A percentile compares a stretch with the other conserved stretches of the same genome.
Conservation (phyloP, 441 rosid species). For the Mallotus repandus region DNA sequence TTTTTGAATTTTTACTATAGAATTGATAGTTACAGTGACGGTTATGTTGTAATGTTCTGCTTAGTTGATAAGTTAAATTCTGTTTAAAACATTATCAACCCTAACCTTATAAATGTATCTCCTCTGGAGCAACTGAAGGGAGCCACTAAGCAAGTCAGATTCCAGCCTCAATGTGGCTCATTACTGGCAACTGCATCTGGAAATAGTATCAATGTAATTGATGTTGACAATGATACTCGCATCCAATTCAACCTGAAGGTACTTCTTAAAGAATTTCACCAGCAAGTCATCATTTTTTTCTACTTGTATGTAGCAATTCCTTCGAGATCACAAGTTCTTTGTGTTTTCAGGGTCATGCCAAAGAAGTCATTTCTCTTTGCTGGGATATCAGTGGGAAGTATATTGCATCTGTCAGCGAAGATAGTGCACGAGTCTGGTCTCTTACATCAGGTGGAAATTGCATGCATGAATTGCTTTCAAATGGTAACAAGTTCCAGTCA, state of each 20-base stretch:
- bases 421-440: slow-evolving; percentile 42
- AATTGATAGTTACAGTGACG: not conserved
- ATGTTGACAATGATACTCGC: slow-evolving; percentile 29
- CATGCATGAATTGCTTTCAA: slow-evolving; percentile 30
- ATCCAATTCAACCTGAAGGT: slow-evolving; percentile 28
- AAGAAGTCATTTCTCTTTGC: slow-evolving; percentile 31
- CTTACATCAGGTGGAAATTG: slow-evolving; percentile 32
- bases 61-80: not conserved
- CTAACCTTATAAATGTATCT: not conserved
- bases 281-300: not conserved
- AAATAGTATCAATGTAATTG: slow-evolving; percentile 36
- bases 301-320: not conserved
- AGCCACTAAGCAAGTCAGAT: slow-evolving; percentile 38
- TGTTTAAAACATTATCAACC: not conserved
- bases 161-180: slow-evolving; percentile 40
- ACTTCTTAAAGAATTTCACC: slow-evolving; percentile 13
- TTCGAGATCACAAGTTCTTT: slow-evolving; percentile 1
- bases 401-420: slow-evolving; percentile 45
- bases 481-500: slow-evolving; percentile 39
- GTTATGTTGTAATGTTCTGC: not conserved
- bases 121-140: slow-evolving; percentile 29
- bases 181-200: slow-evolving; percentile 40
- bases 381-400: slow-evolving; percentile 45
- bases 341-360: slow-evolving; percentile 37
- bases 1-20: not conserved